phyloP scores from a whole-genome alignment of 2,329 filamentous ascomycete species.

The Pyrenochaeta sp. region DNA sequence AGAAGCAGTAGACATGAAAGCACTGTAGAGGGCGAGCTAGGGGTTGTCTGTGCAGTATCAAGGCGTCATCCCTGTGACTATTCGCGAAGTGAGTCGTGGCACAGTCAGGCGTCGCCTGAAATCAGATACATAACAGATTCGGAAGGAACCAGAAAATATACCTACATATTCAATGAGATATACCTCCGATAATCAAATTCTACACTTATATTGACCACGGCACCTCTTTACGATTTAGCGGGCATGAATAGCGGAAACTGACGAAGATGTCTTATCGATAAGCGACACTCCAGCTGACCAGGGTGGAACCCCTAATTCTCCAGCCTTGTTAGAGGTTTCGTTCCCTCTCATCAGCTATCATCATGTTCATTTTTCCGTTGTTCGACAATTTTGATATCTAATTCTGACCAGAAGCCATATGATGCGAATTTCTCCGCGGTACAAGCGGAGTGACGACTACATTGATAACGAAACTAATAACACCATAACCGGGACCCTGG shows the following conservation, averaged over 20 bases:
- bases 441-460: background rate
- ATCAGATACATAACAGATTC: too few species aligned
- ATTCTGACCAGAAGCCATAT: background rate
- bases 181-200: too few species aligned
- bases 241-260: background rate
- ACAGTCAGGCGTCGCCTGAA: too few species aligned
- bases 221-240: too few species aligned
- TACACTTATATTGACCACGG: too few species aligned
- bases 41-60: too few species aligned
- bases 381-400: background rate
- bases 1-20: conserved; percentile 63
- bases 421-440: conserved; percentile 7
- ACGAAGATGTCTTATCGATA: background rate
- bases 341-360: background rate
- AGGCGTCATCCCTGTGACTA: too few species aligned
- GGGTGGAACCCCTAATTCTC: background rate
- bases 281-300: background rate
- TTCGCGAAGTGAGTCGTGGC: too few species aligned
- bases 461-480: conserved; percentile 17
- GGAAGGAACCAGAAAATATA: too few species aligned
- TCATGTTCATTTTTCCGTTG: background rate
- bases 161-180: too few species aligned
- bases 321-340: background rate
- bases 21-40: background rate
- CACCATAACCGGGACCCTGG: conserved; percentile 7